Conservation (phyloP, 192 early-diverging fungal species). For the Powellomyces hirtus region DNA sequence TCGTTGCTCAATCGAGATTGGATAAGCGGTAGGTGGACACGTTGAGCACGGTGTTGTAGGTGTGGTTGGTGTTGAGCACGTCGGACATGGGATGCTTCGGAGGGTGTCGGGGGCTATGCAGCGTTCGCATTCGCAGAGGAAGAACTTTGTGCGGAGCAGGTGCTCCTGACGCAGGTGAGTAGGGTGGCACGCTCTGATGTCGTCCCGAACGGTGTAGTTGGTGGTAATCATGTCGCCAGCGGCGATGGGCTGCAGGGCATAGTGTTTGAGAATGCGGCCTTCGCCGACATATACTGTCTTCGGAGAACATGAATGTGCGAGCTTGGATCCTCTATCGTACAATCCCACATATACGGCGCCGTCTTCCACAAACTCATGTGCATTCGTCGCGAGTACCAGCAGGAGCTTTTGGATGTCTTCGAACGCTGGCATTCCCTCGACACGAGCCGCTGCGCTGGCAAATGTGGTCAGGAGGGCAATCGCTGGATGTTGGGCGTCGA, state of each 20-base stretch:
- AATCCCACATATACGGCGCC: constrained; percentile 1
- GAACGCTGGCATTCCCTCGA: neutral
- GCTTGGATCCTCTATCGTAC: constrained; percentile 15
- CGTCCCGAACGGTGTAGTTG: constrained; percentile 20
- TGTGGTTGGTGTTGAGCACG: neutral
- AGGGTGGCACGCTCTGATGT: constrained; percentile 22
- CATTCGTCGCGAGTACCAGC: constrained; percentile 13
- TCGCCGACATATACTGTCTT: constrained; percentile 21
- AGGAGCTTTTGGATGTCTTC: constrained; percentile 9
- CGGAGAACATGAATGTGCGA: constrained; percentile 27
- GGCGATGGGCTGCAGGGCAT: constrained; percentile 12
- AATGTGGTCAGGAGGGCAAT: neutral
- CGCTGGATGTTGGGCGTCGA: neutral
- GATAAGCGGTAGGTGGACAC: neutral
- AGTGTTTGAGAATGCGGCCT: constrained; percentile 10
- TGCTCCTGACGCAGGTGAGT: constrained; percentile 10
- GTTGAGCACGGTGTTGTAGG: neutral
- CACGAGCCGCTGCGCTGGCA: neutral
- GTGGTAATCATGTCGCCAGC: constrained; percentile 23
- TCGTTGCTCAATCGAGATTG: neutral
- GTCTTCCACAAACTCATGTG: constrained; percentile 16
- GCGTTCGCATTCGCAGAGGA: constrained; percentile 17
- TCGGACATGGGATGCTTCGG: constrained; percentile 1
- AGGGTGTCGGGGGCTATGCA: constrained; percentile 7
- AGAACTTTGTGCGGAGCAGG: constrained; percentile 21